Conservation (phyloP, 768 basidiomycete species). For the Gloeophyllum trabeum region DNA sequence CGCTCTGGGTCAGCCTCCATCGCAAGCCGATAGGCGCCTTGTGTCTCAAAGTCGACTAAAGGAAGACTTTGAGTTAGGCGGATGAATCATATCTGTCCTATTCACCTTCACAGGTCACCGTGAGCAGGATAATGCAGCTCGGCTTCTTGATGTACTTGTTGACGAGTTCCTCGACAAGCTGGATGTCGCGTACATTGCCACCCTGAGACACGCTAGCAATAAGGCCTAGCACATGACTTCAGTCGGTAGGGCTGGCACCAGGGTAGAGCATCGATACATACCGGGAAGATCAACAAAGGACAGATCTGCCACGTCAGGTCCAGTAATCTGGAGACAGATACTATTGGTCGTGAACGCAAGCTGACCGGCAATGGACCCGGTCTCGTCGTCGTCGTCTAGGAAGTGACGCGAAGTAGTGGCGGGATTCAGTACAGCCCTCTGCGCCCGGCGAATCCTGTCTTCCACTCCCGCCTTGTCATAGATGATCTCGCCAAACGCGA, state of each 20-base stretch:
- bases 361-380: conserved; percentile 6
- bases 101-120: conserved; percentile 56
- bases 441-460: conserved; percentile 55
- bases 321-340: conserved; percentile 25
- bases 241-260: background rate
- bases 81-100: background rate
- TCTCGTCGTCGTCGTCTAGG: conserved; percentile 24
- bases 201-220: conserved; percentile 42
- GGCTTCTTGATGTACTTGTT: conserved; percentile 46
- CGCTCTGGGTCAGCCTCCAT: conserved; percentile 51
- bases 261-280: conserved; percentile 5
- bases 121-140: conserved; percentile 51
- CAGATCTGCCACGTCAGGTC: conserved; percentile 24
- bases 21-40: conserved; percentile 59
- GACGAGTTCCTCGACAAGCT: conserved; percentile 48
- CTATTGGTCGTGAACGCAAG: conserved; percentile 24
- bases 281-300: conserved; percentile 31
- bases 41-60: conserved; percentile 75
- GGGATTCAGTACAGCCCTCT: conserved; percentile 56
- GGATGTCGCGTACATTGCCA: conserved; percentile 45
- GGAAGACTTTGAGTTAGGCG: background rate
- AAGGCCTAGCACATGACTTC: conserved; percentile 30
- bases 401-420: conserved; percentile 20
- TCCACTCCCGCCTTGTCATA: conserved; percentile 43
- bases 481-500: conserved; percentile 26